Percentiles rank a stretch among this genome's conserved stretches.
Conservation (phyloP, 2,329 filamentous ascomycete species). For the Neurospora sp. region DNA sequence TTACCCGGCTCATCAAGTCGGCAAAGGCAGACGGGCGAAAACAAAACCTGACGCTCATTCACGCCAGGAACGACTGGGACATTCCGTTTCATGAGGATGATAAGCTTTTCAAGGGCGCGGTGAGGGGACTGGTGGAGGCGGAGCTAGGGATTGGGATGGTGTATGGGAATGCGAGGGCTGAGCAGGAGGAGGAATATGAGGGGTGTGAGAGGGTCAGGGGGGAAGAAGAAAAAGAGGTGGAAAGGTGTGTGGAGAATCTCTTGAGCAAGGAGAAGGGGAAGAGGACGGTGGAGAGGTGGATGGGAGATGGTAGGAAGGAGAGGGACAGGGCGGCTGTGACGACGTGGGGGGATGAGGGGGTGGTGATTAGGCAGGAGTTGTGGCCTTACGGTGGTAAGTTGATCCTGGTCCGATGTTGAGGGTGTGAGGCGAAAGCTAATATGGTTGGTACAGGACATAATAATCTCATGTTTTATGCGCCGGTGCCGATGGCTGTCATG, state of each 20-base stretch:
- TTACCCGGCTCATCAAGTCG: slow-evolving; percentile 44
- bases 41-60: slow-evolving; percentile 62
- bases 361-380: slow-evolving; percentile 43
- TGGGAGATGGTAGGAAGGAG: slow-evolving; percentile 18
- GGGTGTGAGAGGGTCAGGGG: slow-evolving; percentile 20
- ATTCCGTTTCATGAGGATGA: slow-evolving; percentile 67
- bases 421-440: slow-evolving; percentile 6
- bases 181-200: slow-evolving; percentile 26
- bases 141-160: slow-evolving; percentile 23
- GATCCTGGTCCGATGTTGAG: too few species aligned
- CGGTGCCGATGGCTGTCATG: slow-evolving; percentile 54
- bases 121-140: slow-evolving; percentile 36
- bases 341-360: slow-evolving; percentile 34
- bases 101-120: slow-evolving; percentile 50
- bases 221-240: slow-evolving; percentile 35
- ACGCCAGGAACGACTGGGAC: slow-evolving; percentile 71
- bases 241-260: slow-evolving; percentile 27
- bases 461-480: slow-evolving; percentile 53
- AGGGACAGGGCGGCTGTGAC: slow-evolving; percentile 33
- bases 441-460: slow-evolving; percentile 50
- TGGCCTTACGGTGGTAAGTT: slow-evolving; percentile 44
- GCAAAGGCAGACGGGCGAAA: slow-evolving; percentile 33
- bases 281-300: slow-evolving; percentile 31
- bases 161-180: slow-evolving; percentile 17
- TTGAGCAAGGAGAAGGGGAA: slow-evolving; percentile 29